Conservation (phyloP, 805 yeast species). For the Metschnikowia cerradonensis region DNA sequence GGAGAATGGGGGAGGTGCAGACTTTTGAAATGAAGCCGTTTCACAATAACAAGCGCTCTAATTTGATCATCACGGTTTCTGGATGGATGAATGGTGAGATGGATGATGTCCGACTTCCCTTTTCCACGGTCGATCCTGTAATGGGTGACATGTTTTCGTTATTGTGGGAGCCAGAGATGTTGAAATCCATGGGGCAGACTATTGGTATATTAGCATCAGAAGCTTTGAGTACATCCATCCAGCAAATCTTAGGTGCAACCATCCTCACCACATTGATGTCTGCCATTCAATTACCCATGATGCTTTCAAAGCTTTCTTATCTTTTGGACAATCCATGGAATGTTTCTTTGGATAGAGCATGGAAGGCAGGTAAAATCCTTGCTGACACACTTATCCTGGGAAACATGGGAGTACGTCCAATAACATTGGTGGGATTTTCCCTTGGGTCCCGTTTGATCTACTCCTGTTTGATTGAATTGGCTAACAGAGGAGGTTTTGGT, state of each 20-base stretch:
- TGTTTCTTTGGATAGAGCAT: slow-evolving; percentile 93
- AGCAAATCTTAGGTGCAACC: slow-evolving; percentile 91
- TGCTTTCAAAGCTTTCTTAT: slow-evolving; percentile 81
- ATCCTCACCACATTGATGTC: slow-evolving; percentile 86
- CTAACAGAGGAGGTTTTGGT: slow-evolving; percentile 82
- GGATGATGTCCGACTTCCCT: slow-evolving; percentile 95
- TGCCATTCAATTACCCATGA: slow-evolving; percentile 89
- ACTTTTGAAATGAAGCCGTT: slow-evolving; percentile 93
- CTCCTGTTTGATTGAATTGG: slow-evolving; percentile 83
- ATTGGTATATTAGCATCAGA: slow-evolving; percentile 91
- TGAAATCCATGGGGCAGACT: slow-evolving; percentile 93
- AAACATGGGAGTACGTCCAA: slow-evolving; percentile 88
- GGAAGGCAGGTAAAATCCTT: slow-evolving; percentile 88
- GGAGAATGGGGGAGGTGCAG: slow-evolving; percentile 85
- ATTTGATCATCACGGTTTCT: slow-evolving; percentile 80
- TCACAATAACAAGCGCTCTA: slow-evolving; percentile 85
- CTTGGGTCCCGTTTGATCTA: slow-evolving; percentile 89
- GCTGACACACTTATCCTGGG: slow-evolving; percentile 88
- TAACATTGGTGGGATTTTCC: slow-evolving; percentile 89
- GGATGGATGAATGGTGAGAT: slow-evolving; percentile 97
- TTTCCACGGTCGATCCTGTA: slow-evolving; percentile 93
- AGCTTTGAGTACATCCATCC: slow-evolving; percentile 86
- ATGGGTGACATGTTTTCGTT: slow-evolving; percentile 94
- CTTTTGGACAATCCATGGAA: slow-evolving; percentile 96
- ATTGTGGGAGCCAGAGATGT: slow-evolving; percentile 98